These are phyloP conservation scores for Schizochytrium sp. DNA, from an alignment of 108 stramenopile species.

Conservation along the genomic window DNA sequence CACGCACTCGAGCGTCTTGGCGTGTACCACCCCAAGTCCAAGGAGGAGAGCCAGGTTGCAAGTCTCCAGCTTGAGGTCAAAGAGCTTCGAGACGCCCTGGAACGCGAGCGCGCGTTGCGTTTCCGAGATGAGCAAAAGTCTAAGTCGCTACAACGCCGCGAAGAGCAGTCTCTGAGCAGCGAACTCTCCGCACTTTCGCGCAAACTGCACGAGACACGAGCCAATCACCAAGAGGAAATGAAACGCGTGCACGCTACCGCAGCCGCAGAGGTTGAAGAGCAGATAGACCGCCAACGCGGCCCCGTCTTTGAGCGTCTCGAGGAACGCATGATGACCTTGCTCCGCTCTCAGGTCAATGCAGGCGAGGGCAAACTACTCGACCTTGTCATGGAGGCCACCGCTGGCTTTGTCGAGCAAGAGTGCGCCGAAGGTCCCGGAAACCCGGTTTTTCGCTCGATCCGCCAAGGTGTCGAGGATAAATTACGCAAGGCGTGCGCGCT, in stretches of 20 bases:
- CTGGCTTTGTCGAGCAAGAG: neutral
- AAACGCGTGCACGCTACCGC: neutral
- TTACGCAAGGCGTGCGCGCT: neutral
- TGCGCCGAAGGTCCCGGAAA: neutral
- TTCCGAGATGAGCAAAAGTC: constrained; percentile 12
- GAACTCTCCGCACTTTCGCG: neutral
- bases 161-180: neutral
- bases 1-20: neutral
- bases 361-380: neutral
- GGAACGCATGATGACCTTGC: neutral
- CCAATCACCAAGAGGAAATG: neutral
- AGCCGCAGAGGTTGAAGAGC: neutral
- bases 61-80: neutral
- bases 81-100: neutral
- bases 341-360: neutral
- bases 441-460: neutral
- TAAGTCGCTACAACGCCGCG: neutral
- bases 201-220: constrained; percentile 4
- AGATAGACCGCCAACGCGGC: neutral
- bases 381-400: neutral
- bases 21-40: neutral
- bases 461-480: neutral
- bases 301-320: neutral
- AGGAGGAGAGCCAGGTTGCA: neutral
- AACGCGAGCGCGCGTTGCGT: neutral